Evolutionary conservation across 139 green algal genomes (phyloP), one percentile per base, ranked within the genome.

Genomic region (Chlamydomonas schloesseri): DNA sequence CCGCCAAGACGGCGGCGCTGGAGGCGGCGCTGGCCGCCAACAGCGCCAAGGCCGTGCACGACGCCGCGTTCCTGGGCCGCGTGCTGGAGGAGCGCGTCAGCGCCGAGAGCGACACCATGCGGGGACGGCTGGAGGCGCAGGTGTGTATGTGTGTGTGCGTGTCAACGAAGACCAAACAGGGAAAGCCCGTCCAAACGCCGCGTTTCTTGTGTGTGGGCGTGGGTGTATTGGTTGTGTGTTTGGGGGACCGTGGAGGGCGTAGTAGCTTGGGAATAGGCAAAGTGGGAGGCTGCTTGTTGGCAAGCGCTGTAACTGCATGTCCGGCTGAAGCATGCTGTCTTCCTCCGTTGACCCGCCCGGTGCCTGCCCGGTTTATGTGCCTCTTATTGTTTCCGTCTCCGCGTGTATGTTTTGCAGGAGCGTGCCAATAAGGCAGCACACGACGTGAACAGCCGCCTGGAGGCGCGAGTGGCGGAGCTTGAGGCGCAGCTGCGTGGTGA

Each of bases 1-100:
- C 68, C 33, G 80, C 80, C 33, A 86, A 86, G 80, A 86, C 80
- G n/a, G 80, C 80, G 8, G 80, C 80, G 31, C 67, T 86, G 80
- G 80, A 86, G 80, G 80, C 68, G 23, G 80, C 80, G 28, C 67
- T 86, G 28, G 67, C 69, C 10, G 80, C 67, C 47, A 70, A 57
- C 67, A 31, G 29, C 23, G 68, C 80, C 68, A 78, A 60, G 53
- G 80, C 67, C 13, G 80, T 70, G 33, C 80, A 86, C 47, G 80
- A 86, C 67, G 31, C 67, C 10, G 33, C 34, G 3, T 1, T 70
- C 33, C 67, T 77, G 50, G 78, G 64, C 26, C 78, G 78, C 14
- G 64, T 62, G 26, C 42, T 84, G 31, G 64, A 84, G 62, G 29
- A 84, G 78, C 78, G 64, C 14, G 78, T 74, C 21, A 75, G 18